Conservation (phyloP, 495 filamentous ascomycete genomes). For the Aspergillus conjunctus region DNA sequence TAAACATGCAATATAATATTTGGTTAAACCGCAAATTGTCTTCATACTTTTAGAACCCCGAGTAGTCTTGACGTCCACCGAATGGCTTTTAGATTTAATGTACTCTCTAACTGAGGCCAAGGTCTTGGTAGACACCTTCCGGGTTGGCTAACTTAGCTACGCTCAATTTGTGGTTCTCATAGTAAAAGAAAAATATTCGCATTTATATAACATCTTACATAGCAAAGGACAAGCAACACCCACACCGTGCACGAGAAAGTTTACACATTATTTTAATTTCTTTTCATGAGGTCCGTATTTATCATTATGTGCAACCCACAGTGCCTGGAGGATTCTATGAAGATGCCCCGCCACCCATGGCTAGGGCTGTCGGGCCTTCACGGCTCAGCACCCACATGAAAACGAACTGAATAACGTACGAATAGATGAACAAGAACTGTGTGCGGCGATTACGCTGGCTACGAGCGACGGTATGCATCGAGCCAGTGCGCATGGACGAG, state of each 20-base stretch:
- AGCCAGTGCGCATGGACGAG: conserved; percentile 59
- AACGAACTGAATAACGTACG: conserved; percentile 87
- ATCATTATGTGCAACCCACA: conserved; percentile 28
- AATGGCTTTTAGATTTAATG: too few relatives aligned
- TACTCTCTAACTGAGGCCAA: too few relatives aligned
- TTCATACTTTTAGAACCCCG: too few relatives aligned
- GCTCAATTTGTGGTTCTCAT: not conserved
- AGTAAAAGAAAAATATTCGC: not conserved
- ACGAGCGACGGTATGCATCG: conserved; percentile 76
- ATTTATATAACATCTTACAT: conserved; percentile 24
- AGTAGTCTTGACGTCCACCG: too few relatives aligned
- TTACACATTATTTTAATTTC: conserved; percentile 13
- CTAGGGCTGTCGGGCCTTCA: conserved; percentile 41
- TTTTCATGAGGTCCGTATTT: conserved; percentile 32
- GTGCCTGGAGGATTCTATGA: conserved; percentile 23
- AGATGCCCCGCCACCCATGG: conserved; percentile 31
- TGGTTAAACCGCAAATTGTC: too few relatives aligned
- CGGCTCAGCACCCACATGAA: conserved; percentile 92
- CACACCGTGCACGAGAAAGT: conserved; percentile 9
- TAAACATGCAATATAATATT: not conserved
- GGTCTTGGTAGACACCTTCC: too few relatives aligned
- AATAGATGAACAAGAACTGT: conserved; percentile 94
- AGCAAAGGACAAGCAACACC: conserved; percentile 10
- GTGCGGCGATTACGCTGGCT: conserved; percentile 86
- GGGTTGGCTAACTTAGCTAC: too few relatives aligned